Base-by-base conservation (phyloP, 164 flowering plant genomes). In the Protea cynaroides region DNA sequence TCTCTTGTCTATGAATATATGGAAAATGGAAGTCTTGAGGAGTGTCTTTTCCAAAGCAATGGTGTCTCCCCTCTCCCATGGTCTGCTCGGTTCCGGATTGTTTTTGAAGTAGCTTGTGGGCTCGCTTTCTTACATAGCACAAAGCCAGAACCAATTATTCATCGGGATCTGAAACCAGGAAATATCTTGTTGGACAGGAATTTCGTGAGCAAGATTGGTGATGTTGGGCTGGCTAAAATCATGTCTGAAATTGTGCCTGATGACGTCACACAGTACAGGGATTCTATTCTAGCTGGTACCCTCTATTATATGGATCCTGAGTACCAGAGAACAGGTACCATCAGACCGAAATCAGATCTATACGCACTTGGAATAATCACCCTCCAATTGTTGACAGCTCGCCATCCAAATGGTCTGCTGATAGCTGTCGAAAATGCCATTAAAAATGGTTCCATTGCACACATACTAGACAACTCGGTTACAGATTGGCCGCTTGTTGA, bases 231-330 rank as follows among this genome's bases (percentile, higher is more conserved):
- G 69, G 92, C 97, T 36, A 87, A 87, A 63, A 68, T 89, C 12
- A 61, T 89, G 25, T 65, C 81, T 51, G 75, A 87, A 67, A 75
- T 75, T 56, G 84, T 76, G 21, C 96, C 92, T n/a, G 97, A 91
- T 65, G 78, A 76, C 55, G 59, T 89, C 52, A 86, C 97, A 1
- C 86, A 76, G 70, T 91, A 84, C 65, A 66, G 77, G 57, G 80
- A 89, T 22, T 76, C 96, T 21, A 56, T 82, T 37, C 72, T 91
- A 34, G 90, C 90, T 3, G 97, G 96, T 56, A 91, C 96, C 9
- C 70, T 89, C 56, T 71, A 22, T 64, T 91, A 91, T 76, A 89
- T 91, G 87, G 97, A 91, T 62, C 97, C 97, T 0, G 97, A 91
- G 75, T 91, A 91, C 75, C 90, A 79, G 37, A 78, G 97, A 79